These are phyloP conservation scores for Tagetes patula DNA, from an alignment of 129 eudicot genomes.

Conservation along the genomic window DNA sequence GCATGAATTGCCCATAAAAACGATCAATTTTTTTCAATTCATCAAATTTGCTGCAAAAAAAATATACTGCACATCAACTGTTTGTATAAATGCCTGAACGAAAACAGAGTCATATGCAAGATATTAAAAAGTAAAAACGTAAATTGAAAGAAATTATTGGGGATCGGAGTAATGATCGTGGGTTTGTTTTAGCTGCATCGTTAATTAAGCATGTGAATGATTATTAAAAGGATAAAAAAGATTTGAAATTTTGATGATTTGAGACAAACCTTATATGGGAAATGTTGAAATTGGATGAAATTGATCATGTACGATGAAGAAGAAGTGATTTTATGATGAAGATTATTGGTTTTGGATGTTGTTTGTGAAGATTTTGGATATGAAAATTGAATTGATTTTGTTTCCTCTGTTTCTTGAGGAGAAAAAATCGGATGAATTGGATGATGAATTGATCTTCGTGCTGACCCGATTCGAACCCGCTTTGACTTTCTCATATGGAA, in stretches of 20 bases:
- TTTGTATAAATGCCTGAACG: neutral
- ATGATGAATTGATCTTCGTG: conserved; percentile 19
- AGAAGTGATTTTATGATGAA: neutral
- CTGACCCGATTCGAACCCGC: conserved; percentile 29
- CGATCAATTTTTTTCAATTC: conserved; percentile 32
- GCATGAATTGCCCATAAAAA: conserved; percentile 98
- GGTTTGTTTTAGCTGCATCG: neutral
- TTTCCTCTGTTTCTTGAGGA: conserved; percentile 12
- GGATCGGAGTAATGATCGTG: conserved; percentile 11
- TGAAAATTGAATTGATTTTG: conserved; percentile 7
- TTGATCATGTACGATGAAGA: conserved; percentile 18
- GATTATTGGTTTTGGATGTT: neutral
- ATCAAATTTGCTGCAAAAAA: conserved; percentile 31
- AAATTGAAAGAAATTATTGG: conserved; percentile 1
- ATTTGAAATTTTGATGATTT: conserved; percentile 14
- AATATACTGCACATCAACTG: neutral
- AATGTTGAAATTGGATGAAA: conserved; percentile 10
- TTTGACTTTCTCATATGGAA: conserved; percentile 3
- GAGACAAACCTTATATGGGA: conserved; percentile 26
- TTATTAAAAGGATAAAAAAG: conserved; percentile 17
- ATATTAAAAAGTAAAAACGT: neutral
- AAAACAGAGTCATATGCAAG: conserved; percentile 1
- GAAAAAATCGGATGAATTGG: conserved; percentile 1
- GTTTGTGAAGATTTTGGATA: conserved; percentile 13
- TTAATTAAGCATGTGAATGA: conserved; percentile 20